phyloP scores from a whole-genome alignment of 176 grass and related monocot species.

The Juncus inflexus region DNA sequence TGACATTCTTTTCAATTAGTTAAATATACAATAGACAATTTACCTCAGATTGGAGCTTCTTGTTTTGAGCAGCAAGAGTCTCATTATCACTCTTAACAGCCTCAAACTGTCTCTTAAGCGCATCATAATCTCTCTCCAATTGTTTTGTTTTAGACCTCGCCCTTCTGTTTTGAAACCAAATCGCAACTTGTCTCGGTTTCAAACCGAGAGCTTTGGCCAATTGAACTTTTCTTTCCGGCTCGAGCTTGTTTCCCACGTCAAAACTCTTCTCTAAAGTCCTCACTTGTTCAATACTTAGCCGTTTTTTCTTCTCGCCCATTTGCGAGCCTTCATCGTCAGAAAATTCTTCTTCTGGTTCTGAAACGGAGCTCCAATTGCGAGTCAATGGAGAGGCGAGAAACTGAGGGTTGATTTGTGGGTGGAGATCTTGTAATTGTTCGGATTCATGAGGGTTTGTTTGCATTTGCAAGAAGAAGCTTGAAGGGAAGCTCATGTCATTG shows the following conservation, averaged over 20 bases:
- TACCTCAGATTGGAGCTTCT: slow-evolving; percentile 39
- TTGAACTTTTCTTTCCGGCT: slow-evolving; percentile 67
- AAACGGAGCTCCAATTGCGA: slow-evolving; percentile 28
- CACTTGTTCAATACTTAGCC: slow-evolving; percentile 95
- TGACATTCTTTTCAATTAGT: too few species aligned
- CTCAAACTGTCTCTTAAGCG: slow-evolving; percentile 48
- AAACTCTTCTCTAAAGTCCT: slow-evolving; percentile 83
- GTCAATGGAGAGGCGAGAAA: slow-evolving; percentile 15
- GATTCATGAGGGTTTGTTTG: slow-evolving; percentile 23
- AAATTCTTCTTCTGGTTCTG: slow-evolving; percentile 22
- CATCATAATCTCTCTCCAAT: slow-evolving; percentile 75
- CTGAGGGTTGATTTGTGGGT: slow-evolving; percentile 14
- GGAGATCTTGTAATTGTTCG: slow-evolving; percentile 6
- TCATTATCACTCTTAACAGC: slow-evolving; percentile 34
- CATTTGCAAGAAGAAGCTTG: slow-evolving; percentile 30
- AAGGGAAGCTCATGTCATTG: slow-evolving; percentile 31
- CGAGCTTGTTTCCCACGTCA: slow-evolving; percentile 69
- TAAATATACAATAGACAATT: not conserved
- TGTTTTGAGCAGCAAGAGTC: slow-evolving; percentile 27
- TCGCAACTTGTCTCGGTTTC: slow-evolving; percentile 90
- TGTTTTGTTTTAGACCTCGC: slow-evolving; percentile 90
- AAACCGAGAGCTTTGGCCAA: slow-evolving; percentile 74
- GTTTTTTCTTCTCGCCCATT: slow-evolving; percentile 51
- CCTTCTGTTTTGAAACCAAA: slow-evolving; percentile 99
- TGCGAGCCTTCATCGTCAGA: slow-evolving; percentile 25